phyloP scores from a whole-genome alignment of 148 eudicot genomes.

The Beta vulgaris region DNA sequence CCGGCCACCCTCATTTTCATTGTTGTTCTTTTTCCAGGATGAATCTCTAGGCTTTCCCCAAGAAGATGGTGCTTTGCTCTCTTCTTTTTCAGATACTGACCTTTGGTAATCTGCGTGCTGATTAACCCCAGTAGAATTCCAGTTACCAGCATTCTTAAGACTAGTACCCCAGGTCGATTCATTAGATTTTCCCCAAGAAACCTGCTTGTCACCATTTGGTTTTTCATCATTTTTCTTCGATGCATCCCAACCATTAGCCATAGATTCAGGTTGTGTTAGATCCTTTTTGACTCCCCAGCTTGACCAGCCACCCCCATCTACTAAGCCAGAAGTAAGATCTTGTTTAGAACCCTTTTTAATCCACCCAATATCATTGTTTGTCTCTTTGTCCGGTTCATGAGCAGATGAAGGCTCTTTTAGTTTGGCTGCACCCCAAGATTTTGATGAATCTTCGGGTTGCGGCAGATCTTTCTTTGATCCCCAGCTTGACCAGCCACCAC shows the following conservation, averaged over 20 bases:
- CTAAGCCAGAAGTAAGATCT: neutral
- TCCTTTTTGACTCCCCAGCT: constrained; percentile 29
- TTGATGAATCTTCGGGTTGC: constrained; percentile 19
- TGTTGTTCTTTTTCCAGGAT: constrained; percentile 20
- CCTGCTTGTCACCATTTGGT: neutral
- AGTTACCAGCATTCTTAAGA: neutral
- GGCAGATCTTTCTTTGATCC: constrained; percentile 21
- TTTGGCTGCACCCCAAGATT: neutral
- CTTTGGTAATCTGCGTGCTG: neutral
- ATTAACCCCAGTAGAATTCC: constrained; percentile 11
- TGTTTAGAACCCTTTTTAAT: neutral
- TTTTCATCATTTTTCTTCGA: constrained; percentile 16
- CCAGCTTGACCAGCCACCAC: no score
- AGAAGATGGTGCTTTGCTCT: constrained; percentile 4
- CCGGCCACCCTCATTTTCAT: constrained; percentile 19
- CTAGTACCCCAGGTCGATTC: neutral
- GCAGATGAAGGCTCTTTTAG: neutral
- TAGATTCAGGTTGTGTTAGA: constrained; percentile 22
- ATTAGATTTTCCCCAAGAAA: constrained; percentile 12
- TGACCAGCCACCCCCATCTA: constrained; percentile 22
- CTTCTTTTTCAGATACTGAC: neutral
- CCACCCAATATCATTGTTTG: neutral
- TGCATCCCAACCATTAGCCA: constrained; percentile 33
- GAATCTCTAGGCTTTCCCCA: constrained; percentile 28
- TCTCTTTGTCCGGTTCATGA: constrained; percentile 9